phyloP scores from a whole-genome alignment of 345 rosid species.

The Garcia nutans region DNA sequence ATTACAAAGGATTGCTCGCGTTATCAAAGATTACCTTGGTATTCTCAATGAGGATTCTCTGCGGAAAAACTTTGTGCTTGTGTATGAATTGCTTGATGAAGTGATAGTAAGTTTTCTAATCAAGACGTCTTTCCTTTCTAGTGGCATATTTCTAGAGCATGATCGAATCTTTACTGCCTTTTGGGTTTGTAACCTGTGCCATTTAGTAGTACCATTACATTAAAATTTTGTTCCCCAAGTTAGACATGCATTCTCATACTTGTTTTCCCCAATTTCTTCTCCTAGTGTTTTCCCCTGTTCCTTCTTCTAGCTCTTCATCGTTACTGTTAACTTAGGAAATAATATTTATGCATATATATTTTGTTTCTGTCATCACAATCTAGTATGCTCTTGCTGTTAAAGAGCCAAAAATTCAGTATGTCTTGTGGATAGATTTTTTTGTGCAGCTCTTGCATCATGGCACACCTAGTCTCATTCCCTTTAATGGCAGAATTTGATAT shows the following conservation, averaged over 20 bases:
- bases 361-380: not conserved
- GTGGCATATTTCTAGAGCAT: not conserved
- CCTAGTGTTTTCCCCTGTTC: not conserved
- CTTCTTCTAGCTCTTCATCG: not conserved
- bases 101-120: constrained; percentile 70
- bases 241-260: not conserved
- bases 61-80: constrained; percentile 90
- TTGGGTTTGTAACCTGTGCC: not conserved
- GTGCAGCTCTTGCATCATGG: not conserved
- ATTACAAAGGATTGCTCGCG: constrained; percentile 92
- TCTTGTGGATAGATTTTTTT: not conserved
- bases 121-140: not conserved
- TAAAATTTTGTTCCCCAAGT: not conserved
- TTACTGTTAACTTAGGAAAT: constrained; percentile 1
- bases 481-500: not conserved
- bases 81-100: constrained; percentile 96
- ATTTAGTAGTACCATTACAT: not conserved
- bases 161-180: not conserved
- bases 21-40: constrained; percentile 94
- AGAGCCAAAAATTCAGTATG: not conserved
- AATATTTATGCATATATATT: not conserved
- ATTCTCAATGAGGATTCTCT: constrained; percentile 93
- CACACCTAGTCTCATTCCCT: not conserved
- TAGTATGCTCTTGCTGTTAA: not conserved
- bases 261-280: not conserved